Evolutionary conservation across 208 protist genomes (phyloP), one percentile per base, ranked within the genome.

Genomic region (Trypanosoma lewisi): DNA sequence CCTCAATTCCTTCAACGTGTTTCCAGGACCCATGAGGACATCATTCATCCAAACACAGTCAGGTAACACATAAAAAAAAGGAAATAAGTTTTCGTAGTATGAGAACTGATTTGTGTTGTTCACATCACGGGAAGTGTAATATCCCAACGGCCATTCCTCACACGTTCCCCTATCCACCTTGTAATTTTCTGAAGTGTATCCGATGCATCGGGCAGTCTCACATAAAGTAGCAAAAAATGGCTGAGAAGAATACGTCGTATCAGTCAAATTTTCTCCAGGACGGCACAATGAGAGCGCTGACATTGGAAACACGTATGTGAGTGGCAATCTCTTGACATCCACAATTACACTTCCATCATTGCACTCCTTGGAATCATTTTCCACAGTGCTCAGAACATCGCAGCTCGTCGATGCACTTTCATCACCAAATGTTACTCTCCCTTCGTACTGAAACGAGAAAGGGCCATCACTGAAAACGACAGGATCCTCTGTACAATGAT

Each of bases 31-130:
- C 4, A 54, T 54, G 16, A 28, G 2, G 30, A 34, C 27, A 34
- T 34, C 49, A 54, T 54, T 54, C 27, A 54, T 54, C 49, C 49
- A 54, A 4, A 9, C 4, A 17, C 49, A 54, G 14, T 1, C 30
- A n/a, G 2, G 45, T 8, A 50, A 14, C 45, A 25, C 2, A 54
- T 54, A 34, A 21, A 12, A 16, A 6, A 54, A 54, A 36, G 25
- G n/a, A 28, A 36, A 34, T 17, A 31, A 0, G 30, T 9, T 6
- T 16, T 54, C 49, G 30, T 54, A 54, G 27, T 54, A 54, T 28
- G 19, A 28, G 11, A 54, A 54, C 30, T 54, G 49, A 54, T 54
- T 54, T 11, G 49, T 54, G 16, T 54, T 54, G 27, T 54, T 54
- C 6, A n/a, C 27, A 54, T 54, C 49, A 9, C 23, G 23, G 17